Conservation (phyloP, 495 filamentous ascomycete species). For the Talaromyces liani region DNA sequence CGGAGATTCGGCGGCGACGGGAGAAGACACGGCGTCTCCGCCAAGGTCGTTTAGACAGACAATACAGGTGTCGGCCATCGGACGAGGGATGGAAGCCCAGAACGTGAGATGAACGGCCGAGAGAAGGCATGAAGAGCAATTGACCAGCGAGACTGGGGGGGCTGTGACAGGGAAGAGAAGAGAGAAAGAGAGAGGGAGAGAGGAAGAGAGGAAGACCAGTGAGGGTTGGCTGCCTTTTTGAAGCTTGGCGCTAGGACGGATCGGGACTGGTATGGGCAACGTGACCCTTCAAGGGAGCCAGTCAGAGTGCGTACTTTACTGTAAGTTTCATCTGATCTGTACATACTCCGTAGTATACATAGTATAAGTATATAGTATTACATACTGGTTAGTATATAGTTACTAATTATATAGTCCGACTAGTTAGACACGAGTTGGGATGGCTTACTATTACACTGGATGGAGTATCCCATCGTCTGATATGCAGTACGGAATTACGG, state of each 20-base stretch:
- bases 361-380: too few species aligned
- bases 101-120: slow-evolving; percentile 20
- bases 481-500: too few species aligned
- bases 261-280: slow-evolving; percentile 4
- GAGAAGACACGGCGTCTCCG: slow-evolving; percentile 45
- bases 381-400: too few species aligned
- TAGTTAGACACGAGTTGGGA: too few species aligned
- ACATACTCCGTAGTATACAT: too few species aligned
- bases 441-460: too few species aligned
- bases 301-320: neutral
- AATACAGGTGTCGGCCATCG: slow-evolving; percentile 91
- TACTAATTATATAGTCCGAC: neutral
- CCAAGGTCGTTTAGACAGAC: slow-evolving; percentile 91
- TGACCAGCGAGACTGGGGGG: slow-evolving; percentile 3
- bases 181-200: neutral
- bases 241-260: slow-evolving; percentile 3
- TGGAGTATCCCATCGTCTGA: too few species aligned
- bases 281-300: slow-evolving; percentile 1
- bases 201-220: neutral
- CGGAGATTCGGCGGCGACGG: slow-evolving; percentile 34
- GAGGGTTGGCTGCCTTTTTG: slow-evolving; percentile 3
- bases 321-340: neutral
- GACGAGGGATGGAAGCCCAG: slow-evolving; percentile 28
- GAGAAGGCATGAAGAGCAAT: slow-evolving; percentile 42
- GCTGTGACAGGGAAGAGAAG: neutral